These are phyloP conservation scores for Phytophthora cryptogea DNA, from an alignment of 352 stramenopile species.

Conservation along the genomic window DNA sequence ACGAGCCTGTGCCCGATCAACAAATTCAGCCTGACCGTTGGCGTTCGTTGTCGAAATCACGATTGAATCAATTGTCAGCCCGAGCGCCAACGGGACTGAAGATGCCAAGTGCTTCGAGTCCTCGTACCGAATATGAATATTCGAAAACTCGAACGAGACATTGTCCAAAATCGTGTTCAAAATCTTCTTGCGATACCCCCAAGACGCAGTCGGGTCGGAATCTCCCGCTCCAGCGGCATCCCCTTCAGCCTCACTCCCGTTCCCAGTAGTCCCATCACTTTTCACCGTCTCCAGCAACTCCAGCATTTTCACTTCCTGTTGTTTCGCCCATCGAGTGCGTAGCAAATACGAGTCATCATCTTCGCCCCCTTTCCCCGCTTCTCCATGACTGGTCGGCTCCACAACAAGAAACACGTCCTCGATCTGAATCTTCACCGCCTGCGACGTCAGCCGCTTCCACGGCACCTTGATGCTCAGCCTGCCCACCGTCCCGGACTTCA, in stretches of 20 bases:
- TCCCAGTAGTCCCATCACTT: constrained; percentile 35
- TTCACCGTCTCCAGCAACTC: constrained; percentile 79
- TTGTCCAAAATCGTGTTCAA: constrained; percentile 86
- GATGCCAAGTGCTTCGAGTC: constrained; percentile 69
- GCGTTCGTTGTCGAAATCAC: constrained; percentile 76
- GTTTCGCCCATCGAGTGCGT: constrained; percentile 74
- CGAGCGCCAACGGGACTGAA: constrained; percentile 63
- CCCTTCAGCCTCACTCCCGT: constrained; percentile 20
- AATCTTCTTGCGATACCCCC: constrained; percentile 84
- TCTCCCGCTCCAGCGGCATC: constrained; percentile 4
- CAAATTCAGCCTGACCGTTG: constrained; percentile 78
- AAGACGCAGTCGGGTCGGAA: constrained; percentile 58
- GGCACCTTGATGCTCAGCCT: constrained; percentile 80
- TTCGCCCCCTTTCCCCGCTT: constrained; percentile 28
- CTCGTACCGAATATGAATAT: constrained; percentile 86
- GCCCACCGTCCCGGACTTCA: constrained; percentile 74
- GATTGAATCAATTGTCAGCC: constrained; percentile 80
- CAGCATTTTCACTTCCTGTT: constrained; percentile 80
- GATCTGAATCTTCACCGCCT: constrained; percentile 76
- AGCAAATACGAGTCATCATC: constrained; percentile 67
- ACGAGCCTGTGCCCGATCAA: constrained; percentile 75
- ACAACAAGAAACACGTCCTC: constrained; percentile 81
- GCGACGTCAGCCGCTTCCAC: constrained; percentile 83
- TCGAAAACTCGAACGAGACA: constrained; percentile 78
- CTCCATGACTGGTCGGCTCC: constrained; percentile 65